Percentiles rank a stretch among this genome's conserved stretches.
Conservation (phyloP, 1,284 basidiomycete species). For the Melanopsichium pennsylvanicum region DNA sequence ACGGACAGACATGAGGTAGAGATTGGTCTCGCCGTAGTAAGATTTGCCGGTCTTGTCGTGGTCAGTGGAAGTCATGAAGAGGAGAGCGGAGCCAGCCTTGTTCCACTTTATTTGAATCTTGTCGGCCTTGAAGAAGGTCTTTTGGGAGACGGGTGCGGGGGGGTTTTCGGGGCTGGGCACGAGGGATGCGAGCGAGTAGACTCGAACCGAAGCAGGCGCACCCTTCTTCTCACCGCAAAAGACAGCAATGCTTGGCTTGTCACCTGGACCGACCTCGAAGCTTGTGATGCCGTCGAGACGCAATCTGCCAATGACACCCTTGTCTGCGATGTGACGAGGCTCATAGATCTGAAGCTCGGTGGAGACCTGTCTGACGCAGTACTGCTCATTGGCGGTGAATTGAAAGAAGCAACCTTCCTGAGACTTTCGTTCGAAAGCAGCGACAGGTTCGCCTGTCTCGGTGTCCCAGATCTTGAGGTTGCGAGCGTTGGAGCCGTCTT, state of each 20-base stretch:
- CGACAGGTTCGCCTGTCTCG: conserved; percentile 80
- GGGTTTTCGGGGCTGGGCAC: conserved; percentile 73
- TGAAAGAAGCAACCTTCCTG: conserved; percentile 79
- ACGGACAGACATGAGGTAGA: conserved; percentile 92
- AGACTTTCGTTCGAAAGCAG: conserved; percentile 82
- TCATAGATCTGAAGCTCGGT: conserved; percentile 88
- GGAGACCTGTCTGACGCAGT: conserved; percentile 82
- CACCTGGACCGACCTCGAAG: conserved; percentile 79
- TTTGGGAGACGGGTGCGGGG: conserved; percentile 69
- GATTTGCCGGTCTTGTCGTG: conserved; percentile 96
- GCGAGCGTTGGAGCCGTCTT: conserved; percentile 79
- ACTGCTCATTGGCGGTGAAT: conserved; percentile 88
- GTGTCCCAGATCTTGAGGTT: conserved; percentile 86
- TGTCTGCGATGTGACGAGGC: conserved; percentile 76
- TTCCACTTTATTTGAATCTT: conserved; percentile 96
- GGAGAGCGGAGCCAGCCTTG: conserved; percentile 75
- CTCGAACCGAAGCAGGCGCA: conserved; percentile 86
- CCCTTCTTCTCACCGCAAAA: conserved; percentile 97
- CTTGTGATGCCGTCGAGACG: conserved; percentile 81
- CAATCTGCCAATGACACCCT: conserved; percentile 81
- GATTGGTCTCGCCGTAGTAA: conserved; percentile 95
- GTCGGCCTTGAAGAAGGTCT: conserved; percentile 96
- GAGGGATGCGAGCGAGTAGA: conserved; percentile 79
- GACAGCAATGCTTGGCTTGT: conserved; percentile 83
- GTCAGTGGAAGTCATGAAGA: conserved; percentile 92